phyloP scores from a whole-genome alignment of 441 rosid genomes.

The Bocquillonia castaneifolia region DNA sequence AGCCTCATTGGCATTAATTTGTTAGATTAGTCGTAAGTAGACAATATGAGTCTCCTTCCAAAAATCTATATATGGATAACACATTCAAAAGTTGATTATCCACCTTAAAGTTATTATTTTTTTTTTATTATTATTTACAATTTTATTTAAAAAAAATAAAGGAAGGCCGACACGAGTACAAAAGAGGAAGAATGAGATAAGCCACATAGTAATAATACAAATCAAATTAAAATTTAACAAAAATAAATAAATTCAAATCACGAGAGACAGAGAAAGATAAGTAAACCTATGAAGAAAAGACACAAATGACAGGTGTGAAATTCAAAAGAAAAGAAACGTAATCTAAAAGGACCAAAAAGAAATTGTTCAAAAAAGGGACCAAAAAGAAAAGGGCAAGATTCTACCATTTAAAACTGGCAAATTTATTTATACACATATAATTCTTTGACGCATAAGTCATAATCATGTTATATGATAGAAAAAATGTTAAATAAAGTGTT shows the following conservation, averaged over 20 bases:
- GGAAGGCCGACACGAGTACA: not conserved
- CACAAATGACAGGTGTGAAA: not conserved
- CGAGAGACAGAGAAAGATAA: not conserved
- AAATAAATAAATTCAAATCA: not conserved
- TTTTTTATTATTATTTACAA: not conserved
- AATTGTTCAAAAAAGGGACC: not conserved
- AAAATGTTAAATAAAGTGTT: too few relatives aligned
- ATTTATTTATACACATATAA: too few relatives aligned
- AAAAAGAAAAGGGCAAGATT: conserved; percentile 7
- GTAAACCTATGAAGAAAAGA: not conserved
- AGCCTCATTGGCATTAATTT: too few relatives aligned
- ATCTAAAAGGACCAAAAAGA: not conserved
- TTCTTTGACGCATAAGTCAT: too few relatives aligned
- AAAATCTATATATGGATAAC: not conserved
- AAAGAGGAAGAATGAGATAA: not conserved
- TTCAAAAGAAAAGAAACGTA: not conserved
- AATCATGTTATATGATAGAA: too few relatives aligned
- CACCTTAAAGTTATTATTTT: too few relatives aligned
- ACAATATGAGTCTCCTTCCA: too few relatives aligned
- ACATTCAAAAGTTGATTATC: not conserved
- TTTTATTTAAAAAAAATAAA: not conserved
- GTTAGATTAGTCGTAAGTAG: too few relatives aligned
- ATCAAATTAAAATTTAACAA: too few relatives aligned
- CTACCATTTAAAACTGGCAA: too few relatives aligned
- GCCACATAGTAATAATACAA: too few relatives aligned